Base-by-base conservation (phyloP, 129 eudicot species). In the Flaveria trinervia region DNA sequence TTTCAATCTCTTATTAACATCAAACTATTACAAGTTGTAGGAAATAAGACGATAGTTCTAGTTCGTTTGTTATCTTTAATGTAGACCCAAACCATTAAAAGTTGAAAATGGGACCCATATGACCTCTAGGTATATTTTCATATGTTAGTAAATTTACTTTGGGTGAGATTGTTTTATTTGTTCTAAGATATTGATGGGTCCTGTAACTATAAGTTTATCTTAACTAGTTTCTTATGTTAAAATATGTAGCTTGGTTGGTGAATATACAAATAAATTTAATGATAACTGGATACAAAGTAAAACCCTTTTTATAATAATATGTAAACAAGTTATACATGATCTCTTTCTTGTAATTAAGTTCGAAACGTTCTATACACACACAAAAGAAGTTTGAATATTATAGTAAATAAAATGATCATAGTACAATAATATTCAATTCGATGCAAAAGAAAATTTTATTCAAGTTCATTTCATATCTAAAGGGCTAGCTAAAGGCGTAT, bases 341-440 rank as follows among this genome's bases (percentile, higher is more conserved):
- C 23, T 30, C 23, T 65, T 65, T 14, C 20, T 64, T 16, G 46
- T 6, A 30, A 33, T 7, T 15, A 41, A 33, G 39, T 33, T 36
- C 41, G 8, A 36, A 62, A 62, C 16, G 65, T 59, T 59, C 16
- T 59, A 26, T 28, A 15, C 14, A 26, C 26, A 15, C 26, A 10
- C 1, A 2, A 7, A 33, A 3, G 1, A 70, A 44, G 10, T 25
- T 70, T 13, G 8, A 51, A 13, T 5, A 7, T 25, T 41, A 39
- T 15, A 51, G 15, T 25, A 71, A 28, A 26, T 71, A 71, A 23
- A 14, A 49, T 48, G 74, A 49, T 23, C 57, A 70, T 46, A 49
- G 1, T 70, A n/a, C 44, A 70, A 48, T 13, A 45, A 43, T 43
- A 45, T 14, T 22, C 22, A 15, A 22, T 11, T 22, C 10, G 12